Evolutionary conservation across 2,329 filamentous ascomycete species (phyloP), one percentile per base, ranked within the genome.

Genomic region (Bipolaris gigantea): DNA sequence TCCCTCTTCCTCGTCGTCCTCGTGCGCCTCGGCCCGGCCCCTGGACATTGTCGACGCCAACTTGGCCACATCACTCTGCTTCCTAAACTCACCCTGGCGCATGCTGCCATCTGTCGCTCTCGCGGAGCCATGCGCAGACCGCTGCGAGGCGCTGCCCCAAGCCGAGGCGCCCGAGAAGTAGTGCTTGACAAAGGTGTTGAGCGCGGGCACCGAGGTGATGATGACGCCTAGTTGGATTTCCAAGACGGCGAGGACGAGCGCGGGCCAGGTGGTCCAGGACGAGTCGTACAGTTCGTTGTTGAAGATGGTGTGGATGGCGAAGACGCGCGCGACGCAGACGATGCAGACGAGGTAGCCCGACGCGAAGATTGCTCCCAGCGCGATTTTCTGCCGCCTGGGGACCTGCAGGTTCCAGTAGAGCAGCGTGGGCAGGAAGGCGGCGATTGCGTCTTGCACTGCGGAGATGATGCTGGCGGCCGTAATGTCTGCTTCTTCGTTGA

Each of bases 401-500:
- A 65, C 60, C 13, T 63, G 53, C 5, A 64, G 18, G 18, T 65
- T 60, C 64, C 61, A 67, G 35, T 60, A 64, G 15, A 67, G 46
- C 3, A 61, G 43, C 11, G 56, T 60, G 3, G 63, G 64, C 4
- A 67, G 48, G 3, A 63, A 27, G 0, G 59, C 55, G 3, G 58
- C 50, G 32, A 64, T 44, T 8, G 62, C 38, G 11, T 67, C 64
- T 39, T 64, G 62, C 2, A 63, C 42, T 0, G 61, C 55, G 7
- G 55, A 55, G 5, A 65, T 47, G 2, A 64, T 46, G 18, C 53
- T 57, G 3, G 56, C 58, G 4, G 60, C 45, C 11, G 59, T 16
- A 2, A 64, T 41, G 21, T 59, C 58, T 13, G 54, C 61, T 13
- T 52, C 60, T 44, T 65, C 61, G 32, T 67, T 48, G 15, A 58